Evolutionary conservation across 768 basidiomycete genomes (phyloP), one percentile per base, ranked within the genome.

Genomic region (Macrocybe gigantea): DNA sequence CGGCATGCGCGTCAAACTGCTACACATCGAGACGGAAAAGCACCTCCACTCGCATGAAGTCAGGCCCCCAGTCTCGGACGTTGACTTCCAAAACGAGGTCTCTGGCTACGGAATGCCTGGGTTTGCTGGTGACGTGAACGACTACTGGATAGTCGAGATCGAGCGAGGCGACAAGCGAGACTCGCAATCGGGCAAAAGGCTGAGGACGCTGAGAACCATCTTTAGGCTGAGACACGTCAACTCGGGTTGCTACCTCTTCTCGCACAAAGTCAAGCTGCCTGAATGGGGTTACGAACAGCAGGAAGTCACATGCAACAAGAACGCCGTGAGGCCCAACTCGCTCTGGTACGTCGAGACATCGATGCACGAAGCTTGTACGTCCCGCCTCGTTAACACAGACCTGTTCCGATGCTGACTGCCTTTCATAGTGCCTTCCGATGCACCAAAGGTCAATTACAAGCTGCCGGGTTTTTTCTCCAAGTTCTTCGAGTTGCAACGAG

Each of bases 221-320:
- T 95, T 98, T 69, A 76, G 86, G 56, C 67, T 99, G 40, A 72
- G 84, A 46, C 96, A 99, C 65, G 72, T 78, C 12, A 71, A 94
- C 55, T 88, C 89, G 0, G 93, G 94, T 0, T 99, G 96, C 64
- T 98, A 96, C 63, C 75, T 99, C 34, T 99, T 98, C 74, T 93
- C 89, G 15, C 96, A 99, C 70, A 96, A 96, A 65, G 87, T 97
- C 58, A 98, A 98, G 68, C 70, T 99, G 1, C 96, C 96, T 0
- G 89, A 96, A 5, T 99, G 96, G 96, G 96, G 82, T 0, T 99
- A 77, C 56, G 96, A 97, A 61, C 96, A 99, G 65, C 96, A 99
- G 63, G 96, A 99, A 60, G 96, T 99, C 44, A 98, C 96, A 0
- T 99, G 96, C 66, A 99, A 99, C 69, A 98, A 93, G 76, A 95